Base-by-base conservation (phyloP, 179 eudicot species). In the Spergularia azorica region DNA sequence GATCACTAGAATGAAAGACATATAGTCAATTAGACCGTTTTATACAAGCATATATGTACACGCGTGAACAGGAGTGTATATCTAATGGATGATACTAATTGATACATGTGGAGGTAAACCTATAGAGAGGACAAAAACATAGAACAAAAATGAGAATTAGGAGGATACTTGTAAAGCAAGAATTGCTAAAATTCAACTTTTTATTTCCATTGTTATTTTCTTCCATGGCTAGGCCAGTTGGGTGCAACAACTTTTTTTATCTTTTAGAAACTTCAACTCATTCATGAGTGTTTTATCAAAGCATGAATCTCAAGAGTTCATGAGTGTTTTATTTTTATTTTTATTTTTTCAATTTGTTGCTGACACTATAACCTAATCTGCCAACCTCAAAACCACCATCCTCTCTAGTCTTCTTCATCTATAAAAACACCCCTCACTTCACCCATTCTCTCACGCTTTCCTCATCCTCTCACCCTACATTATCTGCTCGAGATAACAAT, bases 331-430 rank as follows among this genome's bases (percentile, higher is more conserved):
- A 4, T 58, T 2, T 15, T 68, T 68, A 50, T 39, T 57, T 69
- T 21, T 57, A 21, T 21, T 38, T 50, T 6, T 51, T 58, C 2
- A 52, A 48, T 6, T 59, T n/a, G 63, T n/a, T n/a, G 41, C 2
- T 32, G 5, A 68, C 73, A 54, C 73, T 70, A 52, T 52, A 83
- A 89, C 86, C 93, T 88, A 88, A 85, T 89, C 82, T 66, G 80
- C 89, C 90, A 78, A 88, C 85, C 85, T 63, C 56, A 73, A 77
- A 86, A 85, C 80, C 79, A 84, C 85, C 82, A 52, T 72, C 77
- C 73, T 80, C 82, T 72, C 77, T 48, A 65, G 36, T 68, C 62
- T 80, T 80, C 77, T 54, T 32, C 66, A 38, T 41, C 81, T 84
- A 85, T 85, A 81, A 38, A 84, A 75, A 36, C 63, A 67, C 63